These are phyloP conservation scores for Skeletonema marinoi DNA, from an alignment of 108 stramenopile genomes.

Conservation along the genomic window DNA sequence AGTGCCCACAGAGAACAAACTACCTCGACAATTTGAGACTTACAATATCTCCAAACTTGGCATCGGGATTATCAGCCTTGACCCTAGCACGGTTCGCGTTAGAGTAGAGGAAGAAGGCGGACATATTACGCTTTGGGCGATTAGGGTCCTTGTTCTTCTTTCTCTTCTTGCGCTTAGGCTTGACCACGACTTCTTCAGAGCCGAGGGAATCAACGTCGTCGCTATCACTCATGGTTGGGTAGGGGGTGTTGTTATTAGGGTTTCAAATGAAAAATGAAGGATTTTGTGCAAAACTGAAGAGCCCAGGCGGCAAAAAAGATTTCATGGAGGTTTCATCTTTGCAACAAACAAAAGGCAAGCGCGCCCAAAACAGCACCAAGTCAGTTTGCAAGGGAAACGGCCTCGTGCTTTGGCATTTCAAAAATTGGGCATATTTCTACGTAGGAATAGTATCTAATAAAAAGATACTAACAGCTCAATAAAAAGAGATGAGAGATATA, in stretches of 20 bases:
- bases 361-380: not conserved
- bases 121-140: slow-evolving; percentile 85
- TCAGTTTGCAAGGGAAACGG: not conserved
- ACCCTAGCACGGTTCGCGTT: slow-evolving; percentile 71
- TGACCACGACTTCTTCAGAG: slow-evolving; percentile 14
- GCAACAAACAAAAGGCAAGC: not conserved
- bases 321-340: not conserved
- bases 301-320: not conserved
- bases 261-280: not conserved
- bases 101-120: slow-evolving; percentile 84
- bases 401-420: not conserved
- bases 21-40: slow-evolving; percentile 28
- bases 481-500: not conserved
- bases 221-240: slow-evolving; percentile 1
- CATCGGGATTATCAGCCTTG: slow-evolving; percentile 75
- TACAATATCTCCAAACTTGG: slow-evolving; percentile 83
- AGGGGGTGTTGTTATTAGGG: not conserved
- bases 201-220: not conserved
- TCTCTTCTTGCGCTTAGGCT: slow-evolving; percentile 25
- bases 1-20: not conserved
- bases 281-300: not conserved
- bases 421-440: not conserved
- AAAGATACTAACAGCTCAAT: not conserved
- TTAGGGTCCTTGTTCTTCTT: slow-evolving; percentile 69
- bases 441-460: slow-evolving; percentile 1